These are phyloP conservation scores for Amoebophrya sp. DNA, from an alignment of 169 alveolate genomes.

Conservation along the genomic window DNA sequence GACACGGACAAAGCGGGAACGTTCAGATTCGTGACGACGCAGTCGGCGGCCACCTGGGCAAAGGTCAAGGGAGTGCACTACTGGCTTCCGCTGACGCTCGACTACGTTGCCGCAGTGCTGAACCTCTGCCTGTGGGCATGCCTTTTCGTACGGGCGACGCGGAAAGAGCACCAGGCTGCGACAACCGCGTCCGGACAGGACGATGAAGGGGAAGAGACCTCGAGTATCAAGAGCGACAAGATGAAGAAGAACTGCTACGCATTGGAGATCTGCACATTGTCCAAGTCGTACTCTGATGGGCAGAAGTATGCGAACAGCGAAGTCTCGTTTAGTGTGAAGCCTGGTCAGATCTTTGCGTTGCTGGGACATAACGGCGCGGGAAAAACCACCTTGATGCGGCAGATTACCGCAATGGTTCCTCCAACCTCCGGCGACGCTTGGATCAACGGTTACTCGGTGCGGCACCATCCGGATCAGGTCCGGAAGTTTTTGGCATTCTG, in stretches of 20 bases:
- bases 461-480: background rate
- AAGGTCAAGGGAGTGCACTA: background rate
- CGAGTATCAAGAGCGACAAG: background rate
- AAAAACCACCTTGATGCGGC: constrained; percentile 69
- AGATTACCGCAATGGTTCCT: constrained; percentile 59
- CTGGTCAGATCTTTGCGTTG: constrained; percentile 56
- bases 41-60: background rate
- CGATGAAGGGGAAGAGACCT: no score
- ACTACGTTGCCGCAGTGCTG: background rate
- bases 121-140: background rate
- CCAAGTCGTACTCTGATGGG: background rate
- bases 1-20: background rate
- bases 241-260: background rate
- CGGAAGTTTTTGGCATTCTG: background rate
- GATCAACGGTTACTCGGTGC: constrained; percentile 40
- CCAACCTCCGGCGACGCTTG: constrained; percentile 60
- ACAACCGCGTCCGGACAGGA: background rate
- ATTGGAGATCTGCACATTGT: background rate
- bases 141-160: background rate
- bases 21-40: background rate
- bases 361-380: constrained; percentile 88
- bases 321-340: background rate
- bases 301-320: background rate
- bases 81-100: background rate
- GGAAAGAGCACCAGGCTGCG: background rate